Evolutionary conservation across 768 basidiomycete species (phyloP).

Genomic region (Sporobolomyces phaffii): DNA sequence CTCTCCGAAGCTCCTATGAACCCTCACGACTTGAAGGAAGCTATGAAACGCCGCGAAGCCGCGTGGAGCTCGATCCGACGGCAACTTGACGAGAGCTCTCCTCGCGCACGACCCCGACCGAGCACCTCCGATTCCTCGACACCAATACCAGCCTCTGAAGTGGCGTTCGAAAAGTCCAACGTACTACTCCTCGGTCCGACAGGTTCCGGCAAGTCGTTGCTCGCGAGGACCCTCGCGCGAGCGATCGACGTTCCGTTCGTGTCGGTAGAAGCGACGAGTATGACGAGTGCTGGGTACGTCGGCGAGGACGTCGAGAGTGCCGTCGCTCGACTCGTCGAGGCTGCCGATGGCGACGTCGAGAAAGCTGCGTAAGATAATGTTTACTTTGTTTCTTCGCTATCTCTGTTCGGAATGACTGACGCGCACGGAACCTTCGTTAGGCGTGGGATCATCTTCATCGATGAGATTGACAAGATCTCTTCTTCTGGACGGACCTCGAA

Average conservation of each 20-base stretch:
- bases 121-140: not conserved
- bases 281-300: constrained; percentile 74
- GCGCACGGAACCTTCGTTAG: too few relatives aligned
- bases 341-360: constrained; percentile 78
- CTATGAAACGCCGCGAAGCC: not conserved
- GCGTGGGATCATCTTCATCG: constrained; percentile 87
- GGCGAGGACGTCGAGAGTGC: constrained; percentile 95
- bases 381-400: constrained; percentile 41
- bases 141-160: not conserved
- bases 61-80: not conserved
- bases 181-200: constrained; percentile 65
- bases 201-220: constrained; percentile 51
- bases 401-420: too few relatives aligned
- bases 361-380: constrained; percentile 70
- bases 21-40: not conserved
- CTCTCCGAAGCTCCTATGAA: not conserved
- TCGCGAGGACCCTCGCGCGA: constrained; percentile 84
- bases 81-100: not conserved
- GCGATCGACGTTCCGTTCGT: constrained; percentile 92
- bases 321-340: constrained; percentile 78
- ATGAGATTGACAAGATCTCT: constrained; percentile 91
- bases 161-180: constrained; percentile 74
- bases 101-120: not conserved
- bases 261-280: constrained; percentile 83
- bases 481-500: constrained; percentile 54